These are phyloP conservation scores for Xylona heveae DNA, from an alignment of 495 filamentous ascomycete genomes.

Conservation along the genomic window DNA sequence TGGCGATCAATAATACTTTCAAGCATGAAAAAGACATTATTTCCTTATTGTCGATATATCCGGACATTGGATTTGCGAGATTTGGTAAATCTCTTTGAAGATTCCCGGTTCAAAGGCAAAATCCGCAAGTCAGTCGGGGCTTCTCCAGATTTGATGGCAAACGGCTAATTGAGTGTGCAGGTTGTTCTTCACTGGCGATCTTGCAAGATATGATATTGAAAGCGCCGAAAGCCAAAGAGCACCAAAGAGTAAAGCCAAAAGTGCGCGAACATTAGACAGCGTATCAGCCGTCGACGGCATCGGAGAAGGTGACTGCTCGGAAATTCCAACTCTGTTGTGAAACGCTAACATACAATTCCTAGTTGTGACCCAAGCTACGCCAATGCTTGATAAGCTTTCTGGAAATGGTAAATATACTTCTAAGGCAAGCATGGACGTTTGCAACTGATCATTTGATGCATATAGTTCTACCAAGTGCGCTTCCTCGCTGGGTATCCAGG, in stretches of 20 bases:
- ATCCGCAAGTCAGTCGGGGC: conserved; percentile 18
- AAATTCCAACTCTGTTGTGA: neutral
- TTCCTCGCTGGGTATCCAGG: conserved; percentile 24
- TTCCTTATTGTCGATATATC: conserved; percentile 50
- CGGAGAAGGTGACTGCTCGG: conserved; percentile 24
- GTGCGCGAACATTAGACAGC: conserved; percentile 4
- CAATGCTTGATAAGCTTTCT: conserved; percentile 28
- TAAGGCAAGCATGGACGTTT: too few species aligned
- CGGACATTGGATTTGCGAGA: conserved; percentile 38
- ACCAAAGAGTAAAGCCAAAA: conserved; percentile 4
- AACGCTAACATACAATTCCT: conserved; percentile 2
- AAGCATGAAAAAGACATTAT: conserved; percentile 35
- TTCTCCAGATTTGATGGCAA: too few species aligned
- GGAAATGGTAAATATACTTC: conserved; percentile 20
- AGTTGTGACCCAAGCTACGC: conserved; percentile 28
- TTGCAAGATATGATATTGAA: conserved; percentile 7
- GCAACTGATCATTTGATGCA: conserved; percentile 13
- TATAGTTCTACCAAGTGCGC: conserved; percentile 17
- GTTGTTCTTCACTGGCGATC: conserved; percentile 27
- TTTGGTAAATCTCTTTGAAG: conserved; percentile 32
- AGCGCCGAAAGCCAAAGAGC: too few species aligned
- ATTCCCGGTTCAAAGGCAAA: conserved; percentile 20
- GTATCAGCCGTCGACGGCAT: conserved; percentile 17
- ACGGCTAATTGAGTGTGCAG: too few species aligned
- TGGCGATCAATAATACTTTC: conserved; percentile 55